phyloP scores from a whole-genome alignment of 371 early-diverging fungal species.

The Conidiobolus incongruus region DNA sequence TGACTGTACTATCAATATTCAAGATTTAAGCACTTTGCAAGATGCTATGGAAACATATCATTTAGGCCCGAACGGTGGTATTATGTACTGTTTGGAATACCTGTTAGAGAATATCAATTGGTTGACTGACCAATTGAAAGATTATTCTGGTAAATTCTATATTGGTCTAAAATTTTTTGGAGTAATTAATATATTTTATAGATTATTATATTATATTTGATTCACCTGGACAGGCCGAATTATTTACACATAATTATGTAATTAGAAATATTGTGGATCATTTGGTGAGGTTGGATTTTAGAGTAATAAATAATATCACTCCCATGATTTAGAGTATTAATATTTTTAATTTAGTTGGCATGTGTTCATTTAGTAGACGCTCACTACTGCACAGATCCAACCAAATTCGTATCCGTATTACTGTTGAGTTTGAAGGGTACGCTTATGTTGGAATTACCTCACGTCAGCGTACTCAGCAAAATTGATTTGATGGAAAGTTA shows the following conservation, averaged over 20 bases:
- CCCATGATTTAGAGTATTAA: too few relatives aligned
- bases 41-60: slow-evolving; percentile 87
- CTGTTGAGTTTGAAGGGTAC: slow-evolving; percentile 67
- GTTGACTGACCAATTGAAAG: slow-evolving; percentile 61
- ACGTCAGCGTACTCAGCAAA: slow-evolving; percentile 89
- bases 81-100: slow-evolving; percentile 92
- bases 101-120: slow-evolving; percentile 85
- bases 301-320: slow-evolving; percentile 18
- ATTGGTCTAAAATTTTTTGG: too few relatives aligned
- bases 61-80: slow-evolving; percentile 98
- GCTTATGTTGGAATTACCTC: slow-evolving; percentile 89
- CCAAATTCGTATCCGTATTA: slow-evolving; percentile 83
- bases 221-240: slow-evolving; percentile 98
- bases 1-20: slow-evolving; percentile 69
- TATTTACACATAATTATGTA: slow-evolving; percentile 83
- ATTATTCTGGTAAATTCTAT: slow-evolving; percentile 24
- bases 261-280: slow-evolving; percentile 51
- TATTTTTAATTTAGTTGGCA: slow-evolving; percentile 22
- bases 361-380: slow-evolving; percentile 87
- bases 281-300: slow-evolving; percentile 45
- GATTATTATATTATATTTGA: slow-evolving; percentile 90
- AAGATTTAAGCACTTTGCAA: slow-evolving; percentile 81
- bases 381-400: slow-evolving; percentile 78
- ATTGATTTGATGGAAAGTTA: slow-evolving; percentile 69
- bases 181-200: slow-evolving; percentile 3